Conservation (phyloP, 345 rosid species). For the Viola odorata region DNA sequence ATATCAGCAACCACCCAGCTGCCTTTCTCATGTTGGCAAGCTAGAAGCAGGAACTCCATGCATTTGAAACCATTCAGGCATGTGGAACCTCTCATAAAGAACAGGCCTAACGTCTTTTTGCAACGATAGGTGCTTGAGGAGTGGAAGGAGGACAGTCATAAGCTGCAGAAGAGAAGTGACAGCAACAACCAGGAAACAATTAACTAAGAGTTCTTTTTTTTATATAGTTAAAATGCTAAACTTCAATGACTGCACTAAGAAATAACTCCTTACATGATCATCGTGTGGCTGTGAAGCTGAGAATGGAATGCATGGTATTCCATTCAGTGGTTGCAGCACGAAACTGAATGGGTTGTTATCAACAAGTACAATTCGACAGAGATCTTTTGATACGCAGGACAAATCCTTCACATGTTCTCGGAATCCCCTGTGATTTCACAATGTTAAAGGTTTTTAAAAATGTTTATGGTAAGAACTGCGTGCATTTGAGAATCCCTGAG, state of each 20-base stretch:
- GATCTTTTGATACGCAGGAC: constrained; percentile 17
- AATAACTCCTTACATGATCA: constrained; percentile 44
- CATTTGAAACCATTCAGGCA: constrained; percentile 23
- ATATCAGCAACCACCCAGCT: background rate
- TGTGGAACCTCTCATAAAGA: constrained; percentile 18
- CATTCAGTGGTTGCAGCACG: constrained; percentile 58
- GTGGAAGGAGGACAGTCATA: constrained; percentile 16
- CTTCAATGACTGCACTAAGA: background rate
- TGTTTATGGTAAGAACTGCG: background rate
- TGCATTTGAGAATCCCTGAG: background rate
- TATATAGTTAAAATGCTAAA: too few species aligned
- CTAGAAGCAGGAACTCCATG: background rate
- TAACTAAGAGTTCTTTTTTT: too few species aligned
- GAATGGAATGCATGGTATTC: constrained; percentile 42
- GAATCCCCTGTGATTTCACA: constrained; percentile 45
- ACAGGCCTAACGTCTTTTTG: constrained; percentile 14
- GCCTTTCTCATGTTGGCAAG: background rate
- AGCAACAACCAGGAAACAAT: background rate
- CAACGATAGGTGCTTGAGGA: constrained; percentile 11
- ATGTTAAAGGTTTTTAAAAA: background rate
- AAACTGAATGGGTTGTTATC: constrained; percentile 99
- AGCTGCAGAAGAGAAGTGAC: constrained; percentile 10
- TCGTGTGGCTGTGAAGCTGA: constrained; percentile 77
- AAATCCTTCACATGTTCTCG: constrained; percentile 95
- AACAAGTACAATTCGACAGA: constrained; percentile 66